phyloP scores from a whole-genome alignment of 352 stramenopile species.

The Halophytophthora polymorphica region DNA sequence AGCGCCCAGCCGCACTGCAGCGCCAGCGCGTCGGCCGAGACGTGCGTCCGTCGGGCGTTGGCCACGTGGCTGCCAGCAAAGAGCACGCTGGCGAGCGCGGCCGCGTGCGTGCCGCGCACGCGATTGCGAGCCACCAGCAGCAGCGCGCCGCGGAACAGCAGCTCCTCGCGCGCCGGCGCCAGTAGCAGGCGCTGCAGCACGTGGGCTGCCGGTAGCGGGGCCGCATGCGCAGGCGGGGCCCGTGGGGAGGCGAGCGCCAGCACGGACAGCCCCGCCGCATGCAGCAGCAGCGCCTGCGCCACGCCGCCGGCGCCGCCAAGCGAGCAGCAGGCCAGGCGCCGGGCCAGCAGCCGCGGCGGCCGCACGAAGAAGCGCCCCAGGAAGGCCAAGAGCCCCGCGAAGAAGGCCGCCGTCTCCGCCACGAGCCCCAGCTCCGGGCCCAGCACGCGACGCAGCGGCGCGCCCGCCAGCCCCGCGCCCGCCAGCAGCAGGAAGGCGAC shows the following conservation, averaged over 20 bases:
- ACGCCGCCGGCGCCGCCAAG: background rate
- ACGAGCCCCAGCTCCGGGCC: constrained; percentile 4
- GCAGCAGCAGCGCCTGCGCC: background rate
- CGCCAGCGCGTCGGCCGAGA: constrained; percentile 27
- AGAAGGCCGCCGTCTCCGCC: constrained; percentile 17
- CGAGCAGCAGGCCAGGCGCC: background rate
- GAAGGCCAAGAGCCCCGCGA: constrained; percentile 25
- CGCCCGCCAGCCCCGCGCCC: constrained; percentile 15
- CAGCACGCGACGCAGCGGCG: constrained; percentile 12
- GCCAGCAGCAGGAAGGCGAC: constrained; percentile 35
- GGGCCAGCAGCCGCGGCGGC: background rate
- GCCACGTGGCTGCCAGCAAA: constrained; percentile 53
- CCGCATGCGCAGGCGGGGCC: too few species aligned
- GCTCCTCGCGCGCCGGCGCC: constrained; percentile 48
- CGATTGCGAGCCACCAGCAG: constrained; percentile 49
- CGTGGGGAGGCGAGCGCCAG: too few species aligned
- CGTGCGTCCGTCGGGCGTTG: constrained; percentile 26
- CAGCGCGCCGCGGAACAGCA: constrained; percentile 62
- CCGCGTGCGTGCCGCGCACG: constrained; percentile 19
- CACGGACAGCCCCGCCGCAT: background rate
- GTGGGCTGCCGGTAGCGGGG: constrained; percentile 7
- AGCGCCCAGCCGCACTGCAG: constrained; percentile 43
- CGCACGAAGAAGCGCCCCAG: constrained; percentile 35
- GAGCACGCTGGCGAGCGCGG: constrained; percentile 26
- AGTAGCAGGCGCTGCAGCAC: constrained; percentile 34